Conservation (phyloP, 1,139 yeast species). For the Hansenula lynferdii region DNA sequence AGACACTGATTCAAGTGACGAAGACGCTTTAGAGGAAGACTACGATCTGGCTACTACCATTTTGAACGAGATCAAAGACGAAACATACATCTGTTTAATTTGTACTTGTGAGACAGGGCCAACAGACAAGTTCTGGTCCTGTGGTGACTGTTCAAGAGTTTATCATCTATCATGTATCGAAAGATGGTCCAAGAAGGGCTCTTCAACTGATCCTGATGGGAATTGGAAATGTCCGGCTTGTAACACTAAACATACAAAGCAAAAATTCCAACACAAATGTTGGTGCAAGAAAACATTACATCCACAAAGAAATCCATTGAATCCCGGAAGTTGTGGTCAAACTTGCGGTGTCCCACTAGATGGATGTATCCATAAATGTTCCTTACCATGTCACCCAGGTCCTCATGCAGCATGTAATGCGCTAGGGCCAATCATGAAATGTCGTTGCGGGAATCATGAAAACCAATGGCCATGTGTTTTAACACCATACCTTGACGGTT, state of each 20-base stretch:
- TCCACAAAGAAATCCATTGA: slow-evolving; percentile 54
- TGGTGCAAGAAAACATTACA: slow-evolving; percentile 85
- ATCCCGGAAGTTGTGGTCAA: slow-evolving; percentile 90
- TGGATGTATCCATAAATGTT: slow-evolving; percentile 72
- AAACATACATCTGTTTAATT: slow-evolving; percentile 71
- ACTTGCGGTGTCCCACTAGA: slow-evolving; percentile 55
- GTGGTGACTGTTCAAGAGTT: slow-evolving; percentile 67
- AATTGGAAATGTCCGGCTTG: slow-evolving; percentile 92
- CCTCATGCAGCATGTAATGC: slow-evolving; percentile 83
- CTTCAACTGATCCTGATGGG: slow-evolving; percentile 49
- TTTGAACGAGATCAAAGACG: slow-evolving; percentile 53
- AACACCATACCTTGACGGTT: slow-evolving; percentile 64
- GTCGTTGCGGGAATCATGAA: slow-evolving; percentile 69
- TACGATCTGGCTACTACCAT: slow-evolving; percentile 27
- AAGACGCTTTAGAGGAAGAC: slow-evolving; percentile 10
- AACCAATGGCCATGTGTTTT: slow-evolving; percentile 69
- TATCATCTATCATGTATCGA: slow-evolving; percentile 77
- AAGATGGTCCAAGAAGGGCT: slow-evolving; percentile 79
- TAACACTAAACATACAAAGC: slow-evolving; percentile 33
- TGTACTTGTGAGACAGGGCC: slow-evolving; percentile 79
- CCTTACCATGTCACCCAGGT: slow-evolving; percentile 83
- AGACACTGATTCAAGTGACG: slow-evolving; percentile 3
- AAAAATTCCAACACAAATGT: slow-evolving; percentile 52
- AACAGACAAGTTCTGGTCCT: slow-evolving; percentile 69
- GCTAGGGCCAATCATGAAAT: slow-evolving; percentile 61